Conservation (phyloP, 306 rosid species). For the Arachis hypogaea region DNA sequence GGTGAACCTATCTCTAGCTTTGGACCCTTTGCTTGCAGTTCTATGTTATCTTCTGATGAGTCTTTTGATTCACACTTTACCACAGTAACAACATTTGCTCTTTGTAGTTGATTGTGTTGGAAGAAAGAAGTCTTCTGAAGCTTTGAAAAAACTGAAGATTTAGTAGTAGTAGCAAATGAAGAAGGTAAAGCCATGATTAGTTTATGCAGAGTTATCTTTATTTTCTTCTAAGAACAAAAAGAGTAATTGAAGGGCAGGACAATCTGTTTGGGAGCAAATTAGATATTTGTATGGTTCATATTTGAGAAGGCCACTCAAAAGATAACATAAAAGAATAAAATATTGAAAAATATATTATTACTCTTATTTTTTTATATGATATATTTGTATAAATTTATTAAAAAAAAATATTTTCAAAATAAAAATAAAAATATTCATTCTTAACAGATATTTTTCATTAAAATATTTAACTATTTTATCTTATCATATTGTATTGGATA, state of each 20-base stretch:
- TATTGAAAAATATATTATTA: too few relatives aligned
- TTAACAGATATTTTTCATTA: too few relatives aligned
- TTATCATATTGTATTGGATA: too few relatives aligned
- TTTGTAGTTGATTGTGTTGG: conserved; percentile 29
- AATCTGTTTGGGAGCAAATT: background rate
- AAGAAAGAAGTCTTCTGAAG: conserved; percentile 11
- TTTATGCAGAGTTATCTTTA: background rate
- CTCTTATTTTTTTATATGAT: too few relatives aligned
- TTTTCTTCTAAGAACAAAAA: background rate
- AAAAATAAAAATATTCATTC: too few relatives aligned
- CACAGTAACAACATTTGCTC: conserved; percentile 8
- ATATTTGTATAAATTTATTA: too few relatives aligned
- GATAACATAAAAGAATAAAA: background rate
- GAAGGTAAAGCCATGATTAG: conserved; percentile 41
- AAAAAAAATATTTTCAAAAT: too few relatives aligned
- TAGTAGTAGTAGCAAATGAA: conserved; percentile 39
- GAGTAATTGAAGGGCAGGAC: background rate
- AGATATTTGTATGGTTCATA: background rate
- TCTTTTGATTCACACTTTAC: conserved; percentile 59
- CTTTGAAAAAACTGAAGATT: conserved; percentile 25
- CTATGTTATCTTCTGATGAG: conserved; percentile 36
- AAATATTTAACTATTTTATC: too few relatives aligned
- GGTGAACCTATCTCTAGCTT: conserved; percentile 82
- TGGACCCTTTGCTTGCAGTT: conserved; percentile 31
- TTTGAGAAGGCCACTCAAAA: background rate